phyloP scores from a whole-genome alignment of 805 yeast genomes.

The Nakazawaea wyomingensis region DNA sequence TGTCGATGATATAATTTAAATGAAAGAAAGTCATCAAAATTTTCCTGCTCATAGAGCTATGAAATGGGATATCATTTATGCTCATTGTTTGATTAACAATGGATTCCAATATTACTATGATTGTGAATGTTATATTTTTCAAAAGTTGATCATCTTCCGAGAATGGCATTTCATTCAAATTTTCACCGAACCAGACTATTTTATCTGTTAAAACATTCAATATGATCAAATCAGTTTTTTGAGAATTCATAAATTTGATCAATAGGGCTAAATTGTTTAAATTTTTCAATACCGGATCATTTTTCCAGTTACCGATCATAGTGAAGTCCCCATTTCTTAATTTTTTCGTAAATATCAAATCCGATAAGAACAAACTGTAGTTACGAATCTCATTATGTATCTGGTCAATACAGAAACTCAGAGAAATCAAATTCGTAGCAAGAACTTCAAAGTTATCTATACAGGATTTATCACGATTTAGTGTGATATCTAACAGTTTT shows the following conservation, averaged over 20 bases:
- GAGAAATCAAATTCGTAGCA: neutral
- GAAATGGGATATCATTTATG: constrained; percentile 29
- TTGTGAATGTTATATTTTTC: constrained; percentile 19
- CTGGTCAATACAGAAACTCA: constrained; percentile 4
- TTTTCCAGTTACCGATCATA: neutral
- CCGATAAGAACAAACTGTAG: neutral
- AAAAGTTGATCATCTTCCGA: constrained; percentile 1
- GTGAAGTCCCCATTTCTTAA: neutral
- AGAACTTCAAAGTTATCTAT: constrained; percentile 5
- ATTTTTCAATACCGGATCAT: constrained; percentile 41
- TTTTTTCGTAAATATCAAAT: constrained; percentile 1
- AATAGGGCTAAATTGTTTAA: constrained; percentile 44
- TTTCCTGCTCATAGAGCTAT: constrained; percentile 22
- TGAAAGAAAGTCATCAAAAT: constrained; percentile 38
- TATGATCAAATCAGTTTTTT: constrained; percentile 12
- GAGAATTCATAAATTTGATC: constrained; percentile 26
- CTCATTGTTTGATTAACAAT: constrained; percentile 14
- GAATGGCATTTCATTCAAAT: constrained; percentile 12
- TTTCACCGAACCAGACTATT: constrained; percentile 12
- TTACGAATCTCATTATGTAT: neutral
- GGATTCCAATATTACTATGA: constrained; percentile 16
- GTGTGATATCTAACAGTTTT: constrained; percentile 8
- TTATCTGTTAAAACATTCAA: neutral
- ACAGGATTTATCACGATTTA: constrained; percentile 1
- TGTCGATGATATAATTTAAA: constrained; percentile 41